Base-by-base conservation (phyloP, 441 rosid species). In the Raphanus hybrid region DNA sequence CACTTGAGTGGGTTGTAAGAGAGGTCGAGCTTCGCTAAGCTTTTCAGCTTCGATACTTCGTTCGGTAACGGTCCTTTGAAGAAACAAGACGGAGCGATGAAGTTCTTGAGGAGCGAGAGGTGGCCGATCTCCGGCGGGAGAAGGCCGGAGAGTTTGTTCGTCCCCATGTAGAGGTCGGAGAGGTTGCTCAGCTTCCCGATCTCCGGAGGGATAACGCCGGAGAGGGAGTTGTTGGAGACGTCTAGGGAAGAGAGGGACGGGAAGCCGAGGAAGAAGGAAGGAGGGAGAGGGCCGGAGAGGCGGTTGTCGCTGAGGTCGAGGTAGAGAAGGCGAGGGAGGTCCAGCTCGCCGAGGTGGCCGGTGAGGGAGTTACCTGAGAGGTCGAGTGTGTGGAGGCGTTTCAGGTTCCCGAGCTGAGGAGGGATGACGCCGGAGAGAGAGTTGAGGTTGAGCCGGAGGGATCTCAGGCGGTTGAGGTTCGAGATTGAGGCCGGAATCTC, bases 1-100 rank as follows among this genome's bases (percentile, higher is more conserved):
- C 88, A 87, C 71, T 79, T 87, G 82, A 96, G 82, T 4, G 97
- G 98, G 81, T 96, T 96, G 67, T 90, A 76, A 4, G 98, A 96
- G 65, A 96, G 90, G 80, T 93, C 97, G 2, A 93, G 90, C 32
- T 86, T 85, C 20, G 65, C 82, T 0, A 96, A 79, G 1, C 83
- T 77, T 11, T 59, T 74, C 45, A 96, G 78, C 54, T 82, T 83
- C 0, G 86, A 81, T 0, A 96, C 63, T 72, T 83, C 85, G 8
- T 87, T 81, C 34, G 98, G 97, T 23, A 93, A 70, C 0, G 98
- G 97, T 11, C 98, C 97, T 0, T 83, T 76, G 72, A 96, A 79
- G 32, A 82, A 81, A 69, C 94, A 90, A 8, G 80, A 84, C 5
- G 91, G 90, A 0, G 94, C 74, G 64, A 77, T 86, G 0, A 93